Evolutionary conservation across 2,329 filamentous ascomycete species (phyloP).

Genomic region (Blastomyces silverae): DNA sequence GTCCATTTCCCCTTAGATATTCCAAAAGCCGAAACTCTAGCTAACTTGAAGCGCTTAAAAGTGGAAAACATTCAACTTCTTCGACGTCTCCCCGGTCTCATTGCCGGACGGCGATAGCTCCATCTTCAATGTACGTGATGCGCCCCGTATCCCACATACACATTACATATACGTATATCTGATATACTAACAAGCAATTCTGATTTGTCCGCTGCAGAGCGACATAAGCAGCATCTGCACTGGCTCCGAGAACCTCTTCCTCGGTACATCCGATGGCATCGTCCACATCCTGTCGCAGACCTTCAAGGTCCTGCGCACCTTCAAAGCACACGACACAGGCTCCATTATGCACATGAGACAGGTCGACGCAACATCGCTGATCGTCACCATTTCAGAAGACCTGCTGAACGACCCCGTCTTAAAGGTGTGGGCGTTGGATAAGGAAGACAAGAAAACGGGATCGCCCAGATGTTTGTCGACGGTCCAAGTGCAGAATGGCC

Average conservation of each 20-base stretch:
- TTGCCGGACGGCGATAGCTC: slow-evolving; percentile 72
- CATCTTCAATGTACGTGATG: slow-evolving; percentile 63
- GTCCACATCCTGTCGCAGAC: slow-evolving; percentile 80
- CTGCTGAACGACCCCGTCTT: slow-evolving; percentile 77
- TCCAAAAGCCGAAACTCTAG: neutral
- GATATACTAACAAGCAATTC: slow-evolving; percentile 30
- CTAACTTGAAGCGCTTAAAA: slow-evolving; percentile 33
- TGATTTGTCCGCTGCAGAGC: slow-evolving; percentile 34
- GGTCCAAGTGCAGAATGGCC: slow-evolving; percentile 76
- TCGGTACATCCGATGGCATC: slow-evolving; percentile 76
- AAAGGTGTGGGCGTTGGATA: slow-evolving; percentile 97
- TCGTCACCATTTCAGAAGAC: slow-evolving; percentile 79
- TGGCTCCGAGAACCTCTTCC: slow-evolving; percentile 80
- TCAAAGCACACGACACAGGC: slow-evolving; percentile 70
- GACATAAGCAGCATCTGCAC: slow-evolving; percentile 78
- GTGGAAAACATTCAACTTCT: slow-evolving; percentile 99
- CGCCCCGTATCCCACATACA: slow-evolving; percentile 2
- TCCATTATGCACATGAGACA: slow-evolving; percentile 89
- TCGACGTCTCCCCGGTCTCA: slow-evolving; percentile 82
- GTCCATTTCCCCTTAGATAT: neutral
- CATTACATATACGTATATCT: neutral
- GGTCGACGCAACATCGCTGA: slow-evolving; percentile 74
- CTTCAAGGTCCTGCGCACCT: slow-evolving; percentile 81
- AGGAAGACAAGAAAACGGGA: slow-evolving; percentile 87
- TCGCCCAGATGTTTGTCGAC: slow-evolving; percentile 82